Evolutionary conservation across 2,329 filamentous ascomycete genomes (phyloP).

Genomic region (Fusarium clavum): DNA sequence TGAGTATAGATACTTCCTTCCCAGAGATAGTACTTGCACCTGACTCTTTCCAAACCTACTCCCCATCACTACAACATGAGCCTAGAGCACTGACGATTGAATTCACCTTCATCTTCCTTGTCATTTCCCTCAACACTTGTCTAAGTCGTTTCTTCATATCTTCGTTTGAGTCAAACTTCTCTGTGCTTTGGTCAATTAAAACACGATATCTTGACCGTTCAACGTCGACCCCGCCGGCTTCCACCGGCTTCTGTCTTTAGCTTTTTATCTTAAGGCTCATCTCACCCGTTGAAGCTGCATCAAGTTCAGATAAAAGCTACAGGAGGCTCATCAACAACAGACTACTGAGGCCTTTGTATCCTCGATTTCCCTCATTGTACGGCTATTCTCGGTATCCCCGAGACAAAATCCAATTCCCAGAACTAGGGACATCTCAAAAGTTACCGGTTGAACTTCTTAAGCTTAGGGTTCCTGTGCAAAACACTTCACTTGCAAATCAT

Average conservation of each 20-base stretch:
- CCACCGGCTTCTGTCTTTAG: constrained; percentile 23
- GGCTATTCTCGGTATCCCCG: not conserved
- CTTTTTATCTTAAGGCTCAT: constrained; percentile 8
- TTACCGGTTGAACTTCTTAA: constrained; percentile 4
- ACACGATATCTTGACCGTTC: constrained; percentile 7
- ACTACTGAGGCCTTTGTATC: not conserved
- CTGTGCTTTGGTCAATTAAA: constrained; percentile 5
- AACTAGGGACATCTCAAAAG: not conserved
- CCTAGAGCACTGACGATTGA: constrained; percentile 11
- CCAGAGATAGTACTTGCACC: constrained; percentile 2
- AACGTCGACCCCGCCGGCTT: constrained; percentile 26
- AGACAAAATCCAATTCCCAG: not conserved
- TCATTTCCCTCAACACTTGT: not conserved
- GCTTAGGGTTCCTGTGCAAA: not conserved
- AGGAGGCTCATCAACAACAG: not conserved
- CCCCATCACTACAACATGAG: constrained; percentile 18
- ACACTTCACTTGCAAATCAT: constrained; percentile 1
- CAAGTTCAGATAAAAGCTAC: constrained; percentile 1
- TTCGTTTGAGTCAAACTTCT: not conserved
- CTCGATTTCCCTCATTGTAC: not conserved
- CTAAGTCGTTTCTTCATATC: not conserved
- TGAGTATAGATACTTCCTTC: constrained; percentile 32
- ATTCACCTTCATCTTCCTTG: constrained; percentile 3
- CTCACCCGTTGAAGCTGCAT: constrained; percentile 14
- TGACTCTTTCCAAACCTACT: constrained; percentile 15